Base-by-base conservation (phyloP, 306 rosid species). In the Mimosa bimucronata region DNA sequence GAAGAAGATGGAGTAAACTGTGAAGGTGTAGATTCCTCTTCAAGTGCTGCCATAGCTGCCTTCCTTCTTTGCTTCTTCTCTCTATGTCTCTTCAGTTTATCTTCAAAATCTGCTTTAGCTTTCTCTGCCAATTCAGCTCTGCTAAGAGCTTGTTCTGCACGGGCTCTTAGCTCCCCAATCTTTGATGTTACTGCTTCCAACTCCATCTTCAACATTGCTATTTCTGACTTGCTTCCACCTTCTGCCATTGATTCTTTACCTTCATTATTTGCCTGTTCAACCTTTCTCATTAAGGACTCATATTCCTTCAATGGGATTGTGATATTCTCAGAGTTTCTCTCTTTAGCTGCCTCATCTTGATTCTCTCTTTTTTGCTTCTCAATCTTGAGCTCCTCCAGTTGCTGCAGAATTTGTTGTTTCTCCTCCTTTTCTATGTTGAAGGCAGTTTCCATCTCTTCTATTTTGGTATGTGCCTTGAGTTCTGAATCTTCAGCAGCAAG, bases 71-170 rank as follows among this genome's bases (percentile, higher is more conserved):
- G 87, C 79, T 76, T 87, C 16, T 86, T 84, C 62, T 91, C 93
- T 66, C 77, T 66, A 71, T 85, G 86, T 77, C 90, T 88, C 81
- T 82, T 90, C 77, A 88, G 77, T 71, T 85, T 90, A 3, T 87
- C 89, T 83, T 94, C 97, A 7, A 94, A 34, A 48, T 77, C 84
- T 21, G 83, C 82, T 79, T 92, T 94, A 23, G 89, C 92, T 80
- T 88, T 91, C 97, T 92, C 97, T 2, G 98, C 94, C 50, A 82
- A 73, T 71, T 92, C 97, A 45, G 97, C 98, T 62, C 97, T 83
- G 28, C 88, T 91, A 0, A 79, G 76, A 34, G 97, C 97, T 57
- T 92, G 98, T 71, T 89, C 97, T 64, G 93, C 88, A 3, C 94
- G 89, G 25, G 82, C 86, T 82, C 97, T 81, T 73, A 92, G 83